Evolutionary conservation across 345 rosid genomes (phyloP), one percentile per base, ranked within the genome.

Genomic region (Heritiera fomes): DNA sequence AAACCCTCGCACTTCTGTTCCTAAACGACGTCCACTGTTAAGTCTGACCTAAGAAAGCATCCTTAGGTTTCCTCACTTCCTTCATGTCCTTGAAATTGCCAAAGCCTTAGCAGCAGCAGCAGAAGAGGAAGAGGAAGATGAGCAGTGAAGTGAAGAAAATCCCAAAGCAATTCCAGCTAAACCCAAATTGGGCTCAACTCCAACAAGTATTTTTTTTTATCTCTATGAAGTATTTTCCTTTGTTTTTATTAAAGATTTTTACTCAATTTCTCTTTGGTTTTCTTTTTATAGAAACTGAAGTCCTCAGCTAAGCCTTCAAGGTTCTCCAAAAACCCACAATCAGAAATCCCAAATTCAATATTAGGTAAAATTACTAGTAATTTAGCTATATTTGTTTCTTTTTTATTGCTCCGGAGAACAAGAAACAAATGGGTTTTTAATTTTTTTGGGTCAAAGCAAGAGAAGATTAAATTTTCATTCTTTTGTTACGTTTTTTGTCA

Each of bases 151-250:
- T 23, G 28, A 23, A 23, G 28, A 23, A 23, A 23, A 23, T 23
- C 28, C 28, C 28, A 23, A 86, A 87, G 69, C 69, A 81, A 56
- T 66, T 81, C 73, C 84, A 79, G 58, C 80, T 85, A 20, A 94
- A 94, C 82, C 98, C 98, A 53, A 94, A 94, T 82, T 94, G 98
- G 98, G 89, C 87, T 81, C 90, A 85, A 71, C 97, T 94, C 75
- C 97, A 89, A 80, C 94, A 88, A 86, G 97, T 92, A 73, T 3
- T 63, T 73, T 59, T 41, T 65, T 45, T 32, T 38, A 30, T 47
- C 7, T 59, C 10, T 58, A 17, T 30, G 9, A 23, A 4, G 15
- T 32, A 59, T 68, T 18, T 38, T 23, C 28, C 28, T 46, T 17
- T 23, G 2, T 34, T 34, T 34, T 34, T 34, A 1, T 34, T n/a